These are phyloP conservation scores for Spongospora subterranea DNA, from an alignment of 208 protist species.

Conservation along the genomic window DNA sequence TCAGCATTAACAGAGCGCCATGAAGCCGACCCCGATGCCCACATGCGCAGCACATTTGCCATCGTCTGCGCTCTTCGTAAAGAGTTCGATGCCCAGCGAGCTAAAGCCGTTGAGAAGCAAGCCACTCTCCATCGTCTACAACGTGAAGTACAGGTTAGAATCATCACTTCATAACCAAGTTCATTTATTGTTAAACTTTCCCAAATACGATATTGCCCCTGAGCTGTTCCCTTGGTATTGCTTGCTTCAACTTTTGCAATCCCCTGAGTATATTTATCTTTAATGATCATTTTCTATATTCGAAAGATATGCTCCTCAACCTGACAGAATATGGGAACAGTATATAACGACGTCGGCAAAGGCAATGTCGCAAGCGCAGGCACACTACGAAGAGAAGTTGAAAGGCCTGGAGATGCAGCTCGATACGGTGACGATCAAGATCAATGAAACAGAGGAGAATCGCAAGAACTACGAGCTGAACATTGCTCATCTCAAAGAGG, in stretches of 20 bases:
- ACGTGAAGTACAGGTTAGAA: slow-evolving; percentile 20
- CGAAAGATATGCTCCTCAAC: too few relatives aligned
- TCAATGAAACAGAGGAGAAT: slow-evolving; percentile 58
- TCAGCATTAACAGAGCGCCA: slow-evolving; percentile 30
- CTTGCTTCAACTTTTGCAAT: too few relatives aligned
- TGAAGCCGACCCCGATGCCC: slow-evolving; percentile 41
- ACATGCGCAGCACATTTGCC: slow-evolving; percentile 26
- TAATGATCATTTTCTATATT: too few relatives aligned
- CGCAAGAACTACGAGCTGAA: slow-evolving; percentile 60
- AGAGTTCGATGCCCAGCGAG: slow-evolving; percentile 8
- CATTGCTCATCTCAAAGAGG: slow-evolving; percentile 56
- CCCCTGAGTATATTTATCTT: too few relatives aligned
- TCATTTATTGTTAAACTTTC: too few relatives aligned
- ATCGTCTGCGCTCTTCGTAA: slow-evolving; percentile 33
- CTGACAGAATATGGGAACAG: background rate
- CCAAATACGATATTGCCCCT: too few relatives aligned
- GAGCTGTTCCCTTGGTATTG: too few relatives aligned
- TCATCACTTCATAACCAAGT: background rate
- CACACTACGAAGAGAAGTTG: slow-evolving; percentile 41
- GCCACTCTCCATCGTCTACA: slow-evolving; percentile 18
- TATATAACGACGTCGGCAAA: slow-evolving; percentile 44
- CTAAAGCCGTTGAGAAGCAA: slow-evolving; percentile 39
- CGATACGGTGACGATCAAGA: slow-evolving; percentile 58
- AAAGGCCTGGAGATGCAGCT: slow-evolving; percentile 51
- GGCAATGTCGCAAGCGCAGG: background rate